phyloP scores from a whole-genome alignment of 306 rosid genomes.

The Vigna nakashimae region DNA sequence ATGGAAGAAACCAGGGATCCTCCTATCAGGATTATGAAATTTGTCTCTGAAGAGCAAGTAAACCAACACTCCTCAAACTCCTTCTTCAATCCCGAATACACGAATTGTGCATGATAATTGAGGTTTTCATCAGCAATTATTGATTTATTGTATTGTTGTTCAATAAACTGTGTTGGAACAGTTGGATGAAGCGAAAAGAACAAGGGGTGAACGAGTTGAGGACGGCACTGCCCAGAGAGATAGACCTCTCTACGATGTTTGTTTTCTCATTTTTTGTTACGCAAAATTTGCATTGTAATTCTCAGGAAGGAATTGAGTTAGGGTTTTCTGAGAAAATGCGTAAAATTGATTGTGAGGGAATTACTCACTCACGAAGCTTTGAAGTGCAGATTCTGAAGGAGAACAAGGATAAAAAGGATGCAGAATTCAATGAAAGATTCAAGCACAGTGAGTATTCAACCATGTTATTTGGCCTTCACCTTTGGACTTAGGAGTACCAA shows the following conservation, averaged over 20 bases:
- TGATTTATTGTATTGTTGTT: constrained; percentile 3
- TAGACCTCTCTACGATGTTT: constrained; percentile 87
- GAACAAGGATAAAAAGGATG: constrained; percentile 88
- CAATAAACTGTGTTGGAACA: constrained; percentile 39
- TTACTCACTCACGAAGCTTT: constrained; percentile 12
- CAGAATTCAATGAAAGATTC: constrained; percentile 90
- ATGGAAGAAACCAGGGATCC: constrained; percentile 77
- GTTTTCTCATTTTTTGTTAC: constrained; percentile 3
- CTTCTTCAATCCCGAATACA: neutral
- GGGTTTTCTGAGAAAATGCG: neutral
- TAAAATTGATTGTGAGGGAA: constrained; percentile 5
- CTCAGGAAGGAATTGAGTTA: neutral
- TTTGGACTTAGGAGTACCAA: constrained; percentile 3
- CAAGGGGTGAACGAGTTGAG: constrained; percentile 86
- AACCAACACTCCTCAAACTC: neutral
- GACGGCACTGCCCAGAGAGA: constrained; percentile 94
- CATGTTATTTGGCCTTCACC: neutral
- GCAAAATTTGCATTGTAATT: neutral
- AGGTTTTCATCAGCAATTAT: constrained; percentile 30
- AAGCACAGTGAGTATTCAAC: constrained; percentile 83
- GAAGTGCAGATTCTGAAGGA: constrained; percentile 77
- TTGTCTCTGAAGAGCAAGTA: constrained; percentile 93
- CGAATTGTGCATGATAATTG: neutral
- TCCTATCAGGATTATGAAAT: constrained; percentile 76
- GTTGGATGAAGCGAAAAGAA: constrained; percentile 76